Evolutionary conservation across 1,139 yeast genomes (phyloP), one percentile per base, ranked within the genome.

Genomic region (Scheffersomyces cryptocercus): DNA sequence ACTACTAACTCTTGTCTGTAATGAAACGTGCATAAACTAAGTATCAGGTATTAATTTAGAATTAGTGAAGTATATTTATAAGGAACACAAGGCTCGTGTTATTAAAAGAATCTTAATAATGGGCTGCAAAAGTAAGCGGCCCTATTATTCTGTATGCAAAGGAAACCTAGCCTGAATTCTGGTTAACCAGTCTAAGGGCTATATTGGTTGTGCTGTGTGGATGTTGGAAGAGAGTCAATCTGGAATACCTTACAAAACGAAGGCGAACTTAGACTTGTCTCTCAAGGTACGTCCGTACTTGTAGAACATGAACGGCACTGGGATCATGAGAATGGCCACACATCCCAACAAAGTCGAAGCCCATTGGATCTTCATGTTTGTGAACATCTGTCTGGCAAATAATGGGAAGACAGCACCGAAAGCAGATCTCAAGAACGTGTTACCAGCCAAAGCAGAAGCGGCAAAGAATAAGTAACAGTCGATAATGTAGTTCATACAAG

Each of bases 381-480:
- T 64, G 65, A 89, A 88, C 96, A 90, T 82, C 60, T 76, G 85
- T 26, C 74, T 68, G 3, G 84, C 79, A 55, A 69, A 68, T 45
- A 77, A 70, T 35, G 82, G 77, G 62, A 77, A 71, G 5, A 69
- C 75, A 37, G 77, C 82, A 35, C 81, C 82, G 58, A 77, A 75
- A 12, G 74, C 65, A 2, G 88, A 81, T 73, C 90, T 79, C 51
- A 85, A 62, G 56, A 90, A 82, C 0, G 96, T 83, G 61, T 88
- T 88, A 11, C 86, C 97, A 4, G 97, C 96, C 53, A 90, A 73
- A 1, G 97, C 97, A 24, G 95, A 85, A 4, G 96, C 96, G 4
- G 97, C 95, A 58, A 84, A 82, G 46, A 82, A 62, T 50, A 88
- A 72, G 60, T 89, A 90, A 33, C 87, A 73, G 62, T 90, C 97